A percentile compares a stretch with the other conserved stretches of the same genome.
These are phyloP conservation scores for Elongisporangium undulatum DNA, from an alignment of 352 stramenopile genomes.

Conservation along the genomic window DNA sequence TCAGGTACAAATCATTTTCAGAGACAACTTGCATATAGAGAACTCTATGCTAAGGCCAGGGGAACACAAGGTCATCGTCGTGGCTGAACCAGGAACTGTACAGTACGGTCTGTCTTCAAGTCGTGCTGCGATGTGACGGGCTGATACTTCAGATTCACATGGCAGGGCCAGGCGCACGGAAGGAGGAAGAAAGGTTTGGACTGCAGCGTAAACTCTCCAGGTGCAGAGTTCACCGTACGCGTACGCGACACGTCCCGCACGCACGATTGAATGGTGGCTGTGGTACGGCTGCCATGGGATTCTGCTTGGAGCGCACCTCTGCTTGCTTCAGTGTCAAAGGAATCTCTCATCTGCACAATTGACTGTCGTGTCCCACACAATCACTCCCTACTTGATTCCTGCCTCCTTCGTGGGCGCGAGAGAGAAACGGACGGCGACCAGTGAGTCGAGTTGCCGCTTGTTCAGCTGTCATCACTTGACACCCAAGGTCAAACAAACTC, in stretches of 20 bases:
- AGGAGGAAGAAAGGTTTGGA: neutral
- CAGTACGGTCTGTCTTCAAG: neutral
- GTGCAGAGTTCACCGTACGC: neutral
- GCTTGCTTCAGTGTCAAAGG: neutral
- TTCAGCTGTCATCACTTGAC: neutral
- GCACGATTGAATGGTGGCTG: neutral
- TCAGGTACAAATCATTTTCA: neutral
- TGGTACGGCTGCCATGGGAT: neutral
- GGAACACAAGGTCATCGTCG: neutral
- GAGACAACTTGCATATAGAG: neutral
- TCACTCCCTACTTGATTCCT: neutral
- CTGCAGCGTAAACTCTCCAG: neutral
- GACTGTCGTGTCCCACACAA: neutral
- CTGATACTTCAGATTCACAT: neutral
- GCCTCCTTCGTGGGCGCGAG: neutral
- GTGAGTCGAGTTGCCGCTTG: neutral
- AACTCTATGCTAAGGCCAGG: neutral
- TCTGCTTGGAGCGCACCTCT: neutral
- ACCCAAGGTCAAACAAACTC: neutral
- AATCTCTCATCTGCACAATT: neutral
- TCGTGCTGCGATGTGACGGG: neutral
- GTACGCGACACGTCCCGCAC: neutral
- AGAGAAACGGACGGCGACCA: neutral
- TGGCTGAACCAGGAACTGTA: neutral
- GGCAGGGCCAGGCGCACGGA: neutral